A percentile compares a stretch with the other conserved stretches of the same genome.
phyloP scores from a whole-genome alignment of 441 rosid genomes.

The Erysimum cheiri region DNA sequence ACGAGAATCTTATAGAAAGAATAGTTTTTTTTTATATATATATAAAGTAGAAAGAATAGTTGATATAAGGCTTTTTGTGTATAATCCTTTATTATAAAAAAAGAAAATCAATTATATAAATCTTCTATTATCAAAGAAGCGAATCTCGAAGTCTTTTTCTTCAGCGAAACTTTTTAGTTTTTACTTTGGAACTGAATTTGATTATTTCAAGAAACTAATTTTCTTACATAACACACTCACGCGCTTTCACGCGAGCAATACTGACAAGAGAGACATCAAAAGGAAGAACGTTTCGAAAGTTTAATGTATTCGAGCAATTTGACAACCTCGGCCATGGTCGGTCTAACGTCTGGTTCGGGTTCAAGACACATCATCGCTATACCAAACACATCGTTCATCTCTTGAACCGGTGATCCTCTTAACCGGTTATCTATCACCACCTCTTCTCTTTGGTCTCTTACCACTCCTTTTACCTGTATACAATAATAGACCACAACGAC shows the following conservation, averaged over 20 bases:
- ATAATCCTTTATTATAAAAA: constrained; percentile 13
- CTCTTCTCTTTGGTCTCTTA: constrained; percentile 69
- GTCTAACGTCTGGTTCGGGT: constrained; percentile 75
- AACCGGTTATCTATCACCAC: constrained; percentile 65
- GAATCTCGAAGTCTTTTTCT: constrained; percentile 41
- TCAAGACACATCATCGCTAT: constrained; percentile 83
- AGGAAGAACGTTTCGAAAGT: constrained; percentile 39
- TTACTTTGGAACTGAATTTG: constrained; percentile 22
- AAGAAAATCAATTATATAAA: neutral
- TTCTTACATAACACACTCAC: constrained; percentile 8
- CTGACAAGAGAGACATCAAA: constrained; percentile 15
- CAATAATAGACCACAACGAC: neutral
- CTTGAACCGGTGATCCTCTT: constrained; percentile 55
- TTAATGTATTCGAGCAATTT: constrained; percentile 74
- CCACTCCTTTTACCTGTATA: constrained; percentile 74
- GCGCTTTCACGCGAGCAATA: neutral
- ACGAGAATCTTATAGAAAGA: constrained; percentile 32
- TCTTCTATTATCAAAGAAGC: constrained; percentile 35
- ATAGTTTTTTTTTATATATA: neutral
- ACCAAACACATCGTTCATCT: constrained; percentile 59
- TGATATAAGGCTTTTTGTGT: constrained; percentile 3
- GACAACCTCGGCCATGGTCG: constrained; percentile 86
- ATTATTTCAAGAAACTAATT: constrained; percentile 17
- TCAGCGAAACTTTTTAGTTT: constrained; percentile 26
- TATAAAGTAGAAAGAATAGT: neutral